Conservation (phyloP, 225 moss, liverwort and hornwort species). For the Ulota crispa region DNA sequence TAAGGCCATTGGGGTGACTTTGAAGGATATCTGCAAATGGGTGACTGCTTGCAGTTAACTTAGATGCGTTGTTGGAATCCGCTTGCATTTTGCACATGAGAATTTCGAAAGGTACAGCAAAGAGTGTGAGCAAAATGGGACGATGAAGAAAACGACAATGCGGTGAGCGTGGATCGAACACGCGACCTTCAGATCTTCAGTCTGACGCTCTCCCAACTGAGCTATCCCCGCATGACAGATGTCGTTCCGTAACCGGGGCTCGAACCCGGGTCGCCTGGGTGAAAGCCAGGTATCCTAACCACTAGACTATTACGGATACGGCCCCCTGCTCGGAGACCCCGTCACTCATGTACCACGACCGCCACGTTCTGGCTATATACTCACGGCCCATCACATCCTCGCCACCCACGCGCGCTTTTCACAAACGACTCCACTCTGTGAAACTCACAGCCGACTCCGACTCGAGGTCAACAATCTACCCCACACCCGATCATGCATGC, state of each 20-base stretch:
- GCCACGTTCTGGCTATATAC: not conserved
- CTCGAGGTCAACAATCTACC: not conserved
- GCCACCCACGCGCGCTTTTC: not conserved
- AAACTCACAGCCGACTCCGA: not conserved
- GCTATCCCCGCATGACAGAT: not conserved
- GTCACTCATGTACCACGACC: accelerated
- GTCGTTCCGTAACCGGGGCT: constrained; percentile 9
- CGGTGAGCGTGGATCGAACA: constrained; percentile 29
- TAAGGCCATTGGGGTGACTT: too few species aligned
- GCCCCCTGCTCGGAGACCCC: accelerated
- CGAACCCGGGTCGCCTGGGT: constrained; percentile 27
- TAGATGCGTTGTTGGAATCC: too few species aligned
- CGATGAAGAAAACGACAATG: not conserved
- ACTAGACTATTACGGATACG: constrained; percentile 3
- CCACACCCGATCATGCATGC: not conserved
- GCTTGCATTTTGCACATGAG: too few species aligned
- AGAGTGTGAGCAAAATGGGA: too few species aligned
- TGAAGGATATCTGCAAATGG: too few species aligned
- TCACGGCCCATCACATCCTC: not conserved
- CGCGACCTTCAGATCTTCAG: constrained; percentile 28
- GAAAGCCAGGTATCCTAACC: constrained; percentile 28
- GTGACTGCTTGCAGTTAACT: too few species aligned
- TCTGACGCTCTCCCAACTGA: constrained; percentile 26
- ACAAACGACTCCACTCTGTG: not conserved
- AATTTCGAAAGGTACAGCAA: too few species aligned